Base-by-base conservation (phyloP, 148 eudicot species). In the Chenopodium formosanum region DNA sequence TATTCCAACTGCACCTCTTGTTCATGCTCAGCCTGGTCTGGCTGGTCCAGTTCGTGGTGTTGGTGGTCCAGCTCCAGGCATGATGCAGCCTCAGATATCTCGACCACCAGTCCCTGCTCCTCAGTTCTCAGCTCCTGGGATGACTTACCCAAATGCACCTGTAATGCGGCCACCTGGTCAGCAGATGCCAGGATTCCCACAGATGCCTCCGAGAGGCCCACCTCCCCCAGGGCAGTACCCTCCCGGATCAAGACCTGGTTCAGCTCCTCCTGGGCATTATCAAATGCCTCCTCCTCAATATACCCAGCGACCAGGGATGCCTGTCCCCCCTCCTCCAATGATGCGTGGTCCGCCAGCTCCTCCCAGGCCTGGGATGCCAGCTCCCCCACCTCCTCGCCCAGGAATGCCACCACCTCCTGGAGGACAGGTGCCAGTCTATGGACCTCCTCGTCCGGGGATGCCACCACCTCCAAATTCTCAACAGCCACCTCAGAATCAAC, bases 71-170 rank as follows among this genome's bases (percentile, higher is more conserved):
- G 94, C 97, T 0, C 97, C 97, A 0, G 91, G 92, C 0, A 95
- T 95, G 99, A 95, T 95, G 99, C 99, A 93, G 86, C 99, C 99
- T 0, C 97, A 93, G 92, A 91, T 95, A 50, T 89, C 97, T 0
- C 80, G 98, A 22, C 98, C 98, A 7, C 90, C 92, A 4, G 65
- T 88, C 31, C 89, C 85, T 23, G 76, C 91, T 5, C 65, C 91
- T 4, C 87, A 87, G 77, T 70, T 85, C 2, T 75, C 90, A 0
- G 85, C 85, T 7, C 91, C 90, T 23, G 89, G 90, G 2, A 78
- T 90, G 80, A 80, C 70, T 17, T 91, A 92, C 66, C 92, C 97
- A 5, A 75, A 80, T 9, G 76, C 87, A 12, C 93, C 91, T 13
- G 90, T 91, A 44, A 83, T 86, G 13, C 85, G 95, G 66, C 94